Evolutionary conservation across 2,329 filamentous ascomycete genomes (phyloP).

Genomic region (Aspergillus pseudoglaucus): DNA sequence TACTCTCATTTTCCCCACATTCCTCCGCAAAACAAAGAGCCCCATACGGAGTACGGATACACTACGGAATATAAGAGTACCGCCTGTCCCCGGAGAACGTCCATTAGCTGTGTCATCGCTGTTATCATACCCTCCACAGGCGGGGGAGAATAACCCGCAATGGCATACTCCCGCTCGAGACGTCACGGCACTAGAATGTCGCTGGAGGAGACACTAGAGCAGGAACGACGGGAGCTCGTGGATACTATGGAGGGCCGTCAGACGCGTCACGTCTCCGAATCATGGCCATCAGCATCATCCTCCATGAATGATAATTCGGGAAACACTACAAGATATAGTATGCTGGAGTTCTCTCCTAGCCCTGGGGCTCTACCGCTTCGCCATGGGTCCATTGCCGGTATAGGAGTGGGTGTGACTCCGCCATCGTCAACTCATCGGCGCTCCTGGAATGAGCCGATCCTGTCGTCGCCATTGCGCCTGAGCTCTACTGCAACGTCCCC

Average conservation of each 20-base stretch:
- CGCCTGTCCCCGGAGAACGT: too few relatives aligned
- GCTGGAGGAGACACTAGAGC: constrained; percentile 68
- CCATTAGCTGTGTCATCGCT: background rate
- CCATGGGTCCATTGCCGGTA: constrained; percentile 35
- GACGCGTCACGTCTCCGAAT: constrained; percentile 12
- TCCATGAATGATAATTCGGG: background rate
- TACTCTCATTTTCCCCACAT: background rate
- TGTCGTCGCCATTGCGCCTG: constrained; percentile 29
- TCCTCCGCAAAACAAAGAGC: background rate
- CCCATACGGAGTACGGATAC: background rate
- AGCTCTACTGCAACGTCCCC: constrained; percentile 26
- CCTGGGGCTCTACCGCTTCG: constrained; percentile 32
- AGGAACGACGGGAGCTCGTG: constrained; percentile 68
- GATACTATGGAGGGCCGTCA: constrained; percentile 55
- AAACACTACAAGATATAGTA: constrained; percentile 36
- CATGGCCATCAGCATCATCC: constrained; percentile 31
- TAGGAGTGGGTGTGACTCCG: constrained; percentile 28
- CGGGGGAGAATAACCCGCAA: constrained; percentile 9
- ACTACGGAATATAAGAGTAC: background rate
- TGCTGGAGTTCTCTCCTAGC: constrained; percentile 55
- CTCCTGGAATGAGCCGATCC: constrained; percentile 17
- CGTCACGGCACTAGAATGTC: background rate
- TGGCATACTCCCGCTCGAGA: background rate
- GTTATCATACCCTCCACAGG: constrained; percentile 1
- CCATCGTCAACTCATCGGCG: constrained; percentile 16